Conservation (phyloP, 345 rosid genomes). For the Camelina laxa region DNA sequence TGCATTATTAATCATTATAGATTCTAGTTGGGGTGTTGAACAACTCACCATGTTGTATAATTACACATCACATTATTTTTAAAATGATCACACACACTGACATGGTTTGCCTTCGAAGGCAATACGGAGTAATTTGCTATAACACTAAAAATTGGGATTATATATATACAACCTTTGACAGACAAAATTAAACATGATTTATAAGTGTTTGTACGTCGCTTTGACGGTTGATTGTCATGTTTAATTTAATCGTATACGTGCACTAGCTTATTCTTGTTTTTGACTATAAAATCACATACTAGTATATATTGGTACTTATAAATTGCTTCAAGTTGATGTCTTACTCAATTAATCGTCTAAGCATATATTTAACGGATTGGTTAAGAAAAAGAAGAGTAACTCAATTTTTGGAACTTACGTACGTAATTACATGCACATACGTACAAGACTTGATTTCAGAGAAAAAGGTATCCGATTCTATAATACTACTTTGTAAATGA, state of each 20-base stretch:
- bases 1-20: constrained; percentile 21
- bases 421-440: background rate
- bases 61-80: constrained; percentile 17
- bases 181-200: constrained; percentile 20
- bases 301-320: background rate
- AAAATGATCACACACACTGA: background rate
- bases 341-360: background rate
- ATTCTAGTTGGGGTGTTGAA: constrained; percentile 45
- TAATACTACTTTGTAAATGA: background rate
- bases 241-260: constrained; percentile 35
- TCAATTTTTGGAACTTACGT: background rate
- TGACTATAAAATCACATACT: background rate
- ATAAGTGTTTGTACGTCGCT: constrained; percentile 24
- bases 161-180: constrained; percentile 4
- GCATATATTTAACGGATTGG: background rate
- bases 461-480: background rate
- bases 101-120: constrained; percentile 35
- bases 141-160: background rate
- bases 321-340: constrained; percentile 11
- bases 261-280: constrained; percentile 17
- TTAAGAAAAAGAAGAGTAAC: background rate
- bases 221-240: constrained; percentile 1
- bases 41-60: constrained; percentile 49
- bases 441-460: background rate
- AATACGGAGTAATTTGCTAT: constrained; percentile 13